Evolutionary conservation across 192 early-diverging fungal genomes (phyloP), one percentile per base, ranked within the genome.

Genomic region (Endogone sp.): DNA sequence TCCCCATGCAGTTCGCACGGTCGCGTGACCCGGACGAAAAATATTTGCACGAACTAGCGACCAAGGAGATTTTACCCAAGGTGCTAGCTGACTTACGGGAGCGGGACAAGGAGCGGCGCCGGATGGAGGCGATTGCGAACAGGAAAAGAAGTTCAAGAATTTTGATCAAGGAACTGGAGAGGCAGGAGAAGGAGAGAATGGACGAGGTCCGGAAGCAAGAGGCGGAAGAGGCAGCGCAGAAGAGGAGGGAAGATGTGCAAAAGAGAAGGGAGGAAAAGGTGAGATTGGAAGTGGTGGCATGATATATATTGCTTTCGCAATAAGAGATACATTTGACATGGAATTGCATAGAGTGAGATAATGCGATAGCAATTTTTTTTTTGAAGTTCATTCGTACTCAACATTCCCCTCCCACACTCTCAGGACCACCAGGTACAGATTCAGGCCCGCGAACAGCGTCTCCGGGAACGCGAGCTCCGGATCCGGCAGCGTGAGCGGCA

Each of bases 61-160:
- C 70, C 23, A 71, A 82, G 3, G 83, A 90, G 29, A 72, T 85
- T 1, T 49, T 90, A 24, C 87, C 88, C 8, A 81, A 85, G 49
- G 83, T 92, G 2, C 25, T 91, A 2, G 67, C 78, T 2, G 83
- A 78, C 30, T 68, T 91, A 44, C 63, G 85, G 79, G 85, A 82
- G 59, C 82, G 84, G 29, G 86, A 88, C 67, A 86, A 86, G 49
- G 75, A 87, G 59, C 69, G 68, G 37, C 75, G 79, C 58, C 69
- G 81, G 29, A 64, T 83, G 30, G 87, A 88, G 60, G 87, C 87
- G 3, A 62, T 86, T 20, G 56, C 71, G n/a, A 79, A 85, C 32
- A 83, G 87, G 30, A 91, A 90, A 62, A 57, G 89, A 49, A 87
- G 85, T 22, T 85, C 86, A 24, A 81, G 89, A 57, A 80, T 90